These are phyloP conservation scores for Seiridium unicorne DNA, from an alignment of 2,329 filamentous ascomycete species.

Conservation along the genomic window DNA sequence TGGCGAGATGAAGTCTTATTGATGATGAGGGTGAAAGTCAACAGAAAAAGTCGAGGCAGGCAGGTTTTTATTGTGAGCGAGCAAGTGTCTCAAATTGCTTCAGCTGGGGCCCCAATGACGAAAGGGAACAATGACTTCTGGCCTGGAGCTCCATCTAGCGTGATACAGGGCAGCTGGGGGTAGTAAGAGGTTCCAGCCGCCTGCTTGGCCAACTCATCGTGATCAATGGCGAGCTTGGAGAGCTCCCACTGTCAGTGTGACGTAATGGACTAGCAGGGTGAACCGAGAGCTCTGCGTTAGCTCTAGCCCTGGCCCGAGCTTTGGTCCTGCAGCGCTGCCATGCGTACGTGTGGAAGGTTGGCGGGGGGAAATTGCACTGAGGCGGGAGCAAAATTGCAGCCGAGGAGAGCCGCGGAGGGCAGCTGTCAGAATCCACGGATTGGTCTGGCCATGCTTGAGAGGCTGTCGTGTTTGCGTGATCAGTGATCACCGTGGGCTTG, in stretches of 20 bases:
- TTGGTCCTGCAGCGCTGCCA: neutral
- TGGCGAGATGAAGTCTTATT: neutral
- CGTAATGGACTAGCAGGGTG: constrained; percentile 9
- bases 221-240: neutral
- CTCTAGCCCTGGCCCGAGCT: neutral
- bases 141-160: constrained; percentile 1
- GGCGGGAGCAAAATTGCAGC: neutral
- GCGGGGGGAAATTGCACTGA: neutral
- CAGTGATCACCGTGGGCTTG: too few species aligned
- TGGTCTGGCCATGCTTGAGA: neutral
- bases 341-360: neutral
- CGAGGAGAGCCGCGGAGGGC: neutral
- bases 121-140: neutral
- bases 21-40: neutral
- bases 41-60: neutral
- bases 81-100: neutral
- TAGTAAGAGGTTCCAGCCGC: neutral
- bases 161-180: neutral
- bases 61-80: constrained; percentile 1
- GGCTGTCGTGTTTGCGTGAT: too few species aligned
- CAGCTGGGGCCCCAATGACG: constrained; percentile 3
- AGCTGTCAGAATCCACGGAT: neutral
- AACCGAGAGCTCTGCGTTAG: neutral
- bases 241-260: neutral
- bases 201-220: neutral